A percentile compares a stretch with the other conserved stretches of the same genome.
Evolutionary conservation across 352 stramenopile species (phyloP).

Genomic region (Phytophthora brassicae): DNA sequence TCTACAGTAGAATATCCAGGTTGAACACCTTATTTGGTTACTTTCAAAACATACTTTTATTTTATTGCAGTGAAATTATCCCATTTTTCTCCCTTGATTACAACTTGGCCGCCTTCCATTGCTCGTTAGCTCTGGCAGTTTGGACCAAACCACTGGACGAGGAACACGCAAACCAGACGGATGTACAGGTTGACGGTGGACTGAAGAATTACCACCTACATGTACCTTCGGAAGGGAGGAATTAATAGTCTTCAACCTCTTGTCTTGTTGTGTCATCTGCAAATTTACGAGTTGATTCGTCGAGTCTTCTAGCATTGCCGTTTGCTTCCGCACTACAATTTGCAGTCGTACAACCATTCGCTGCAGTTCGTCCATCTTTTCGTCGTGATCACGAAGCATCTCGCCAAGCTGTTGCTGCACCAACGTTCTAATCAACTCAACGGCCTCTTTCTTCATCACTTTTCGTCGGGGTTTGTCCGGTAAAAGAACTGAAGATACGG

Average conservation of each 20-base stretch:
- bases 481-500: not conserved
- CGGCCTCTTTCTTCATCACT: conserved; percentile 54
- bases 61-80: not conserved
- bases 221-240: conserved; percentile 20
- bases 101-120: not conserved
- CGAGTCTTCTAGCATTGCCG: conserved; percentile 37
- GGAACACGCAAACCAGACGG: conserved; percentile 24
- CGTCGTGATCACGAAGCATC: conserved; percentile 40
- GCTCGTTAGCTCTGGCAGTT: conserved; percentile 14
- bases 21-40: too few species aligned
- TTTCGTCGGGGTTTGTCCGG: conserved; percentile 30
- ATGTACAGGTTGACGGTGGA: conserved; percentile 20
- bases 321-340: conserved; percentile 46
- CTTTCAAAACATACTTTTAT: too few species aligned
- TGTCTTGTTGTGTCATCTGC: conserved; percentile 10
- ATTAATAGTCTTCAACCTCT: not conserved
- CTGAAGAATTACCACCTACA: not conserved
- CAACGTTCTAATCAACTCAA: conserved; percentile 40
- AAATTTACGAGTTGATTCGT: conserved; percentile 28
- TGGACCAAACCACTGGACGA: conserved; percentile 25
- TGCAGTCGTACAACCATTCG: conserved; percentile 42
- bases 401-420: conserved; percentile 44
- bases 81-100: conserved; percentile 12
- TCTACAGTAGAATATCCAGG: too few species aligned
- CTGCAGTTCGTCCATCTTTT: conserved; percentile 46